Conservation (phyloP, 208 protist species). For the Leishmania braziliensis region DNA sequence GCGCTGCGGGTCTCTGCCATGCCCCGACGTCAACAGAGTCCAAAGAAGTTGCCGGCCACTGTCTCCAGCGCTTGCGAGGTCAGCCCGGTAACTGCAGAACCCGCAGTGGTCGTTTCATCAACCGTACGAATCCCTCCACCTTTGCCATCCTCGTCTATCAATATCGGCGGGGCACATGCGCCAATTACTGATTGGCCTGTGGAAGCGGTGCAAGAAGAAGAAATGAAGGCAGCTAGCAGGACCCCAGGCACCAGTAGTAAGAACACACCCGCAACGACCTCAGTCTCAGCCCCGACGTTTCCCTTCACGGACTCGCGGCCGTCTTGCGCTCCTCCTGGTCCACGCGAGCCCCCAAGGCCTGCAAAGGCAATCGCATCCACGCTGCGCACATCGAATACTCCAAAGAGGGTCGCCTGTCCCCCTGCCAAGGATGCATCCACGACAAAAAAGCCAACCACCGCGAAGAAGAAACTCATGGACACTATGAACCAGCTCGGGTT, state of each 20-base stretch:
- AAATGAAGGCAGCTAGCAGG: background rate
- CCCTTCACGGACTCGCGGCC: background rate
- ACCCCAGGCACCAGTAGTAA: background rate
- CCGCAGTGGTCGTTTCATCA: background rate
- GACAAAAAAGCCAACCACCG: background rate
- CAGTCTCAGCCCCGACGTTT: background rate
- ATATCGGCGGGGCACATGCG: background rate
- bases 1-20: background rate
- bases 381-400: background rate
- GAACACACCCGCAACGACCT: background rate
- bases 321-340: background rate
- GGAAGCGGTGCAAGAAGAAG: background rate
- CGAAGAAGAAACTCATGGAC: conserved; percentile 40
- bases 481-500: conserved; percentile 55
- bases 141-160: background rate
- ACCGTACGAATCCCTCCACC: background rate
- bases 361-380: background rate
- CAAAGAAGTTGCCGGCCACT: too few species aligned
- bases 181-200: background rate
- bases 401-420: background rate
- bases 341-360: background rate
- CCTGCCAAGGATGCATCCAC: background rate
- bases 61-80: background rate
- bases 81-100: too few species aligned
- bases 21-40: background rate